Evolutionary conservation across 352 stramenopile genomes (phyloP), one percentile per base, ranked within the genome.

Genomic region (Globisporangium carolinianum): DNA sequence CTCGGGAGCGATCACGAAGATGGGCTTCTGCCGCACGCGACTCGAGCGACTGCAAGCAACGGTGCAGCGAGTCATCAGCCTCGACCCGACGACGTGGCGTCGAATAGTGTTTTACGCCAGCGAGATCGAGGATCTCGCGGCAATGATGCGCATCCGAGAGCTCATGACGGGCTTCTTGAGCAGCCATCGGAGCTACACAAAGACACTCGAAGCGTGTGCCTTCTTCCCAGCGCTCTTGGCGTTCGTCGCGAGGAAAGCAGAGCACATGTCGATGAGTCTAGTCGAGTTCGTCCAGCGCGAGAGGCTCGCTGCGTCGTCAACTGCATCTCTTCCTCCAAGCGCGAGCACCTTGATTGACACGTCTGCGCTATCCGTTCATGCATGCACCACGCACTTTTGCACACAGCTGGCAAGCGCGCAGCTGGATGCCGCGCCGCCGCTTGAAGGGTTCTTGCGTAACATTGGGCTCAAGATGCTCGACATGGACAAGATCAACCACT

Each of bases 401-500:
- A 24, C 51, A 6, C 42, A 53, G 5, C 38, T 63, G 6, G 36
- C 53, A 36, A 6, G 5, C 0, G 36, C 45, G n/a, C 47, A 42
- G 17, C 17, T 65, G 0, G 39, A 55, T 12, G 42, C 51, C 0
- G 56, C 53, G 8, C 42, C 53, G 10, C 59, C 55, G 5, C 18
- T 60, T 4, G 59, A 65, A 57, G 59, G 52, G 1, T 65, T 57
- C 45, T 45, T 65, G 38, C 41, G 59, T 39, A 65, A 65, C 8
- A 9, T 65, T 10, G 59, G 59, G 0, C 47, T 60, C 32, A 65
- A 60, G 59, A 48, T 41, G 0, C 41, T 65, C 35, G 39, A 65
- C 53, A 60, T 65, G 59, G 59, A 65, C 42, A 55, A n/a, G 24
- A 60, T 65, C 12, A 65, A 65, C 52, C 60, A 60, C 41, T 14